Evolutionary conservation across 2,329 filamentous ascomycete species (phyloP).

Genomic region (Diaporthe sp.): DNA sequence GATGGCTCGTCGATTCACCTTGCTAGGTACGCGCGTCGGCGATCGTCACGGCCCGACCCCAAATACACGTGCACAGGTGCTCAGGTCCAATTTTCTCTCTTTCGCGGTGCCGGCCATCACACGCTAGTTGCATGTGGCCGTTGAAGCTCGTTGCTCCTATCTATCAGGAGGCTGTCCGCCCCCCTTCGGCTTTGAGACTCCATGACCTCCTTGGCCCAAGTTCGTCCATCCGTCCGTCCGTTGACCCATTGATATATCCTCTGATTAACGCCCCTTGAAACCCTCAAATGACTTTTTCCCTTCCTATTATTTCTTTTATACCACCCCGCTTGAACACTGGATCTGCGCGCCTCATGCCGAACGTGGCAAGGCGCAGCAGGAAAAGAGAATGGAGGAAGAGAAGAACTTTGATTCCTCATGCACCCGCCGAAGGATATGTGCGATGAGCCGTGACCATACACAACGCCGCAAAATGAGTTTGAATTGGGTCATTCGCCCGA

Average conservation of each 20-base stretch:
- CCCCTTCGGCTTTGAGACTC: not conserved
- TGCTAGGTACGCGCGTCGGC: not conserved
- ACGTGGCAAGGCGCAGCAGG: not conserved
- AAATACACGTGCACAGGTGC: not conserved
- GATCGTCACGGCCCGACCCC: not conserved
- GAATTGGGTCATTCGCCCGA: not conserved
- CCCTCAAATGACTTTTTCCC: conserved; percentile 15
- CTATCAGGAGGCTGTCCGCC: not conserved
- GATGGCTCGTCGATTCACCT: not conserved
- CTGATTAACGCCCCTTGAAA: conserved; percentile 31
- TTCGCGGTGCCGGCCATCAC: not conserved
- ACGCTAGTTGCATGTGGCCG: conserved; percentile 5
- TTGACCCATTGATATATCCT: conserved; percentile 27
- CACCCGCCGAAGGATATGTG: not conserved
- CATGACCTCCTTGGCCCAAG: not conserved
- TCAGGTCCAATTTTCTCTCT: not conserved
- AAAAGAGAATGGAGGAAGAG: not conserved
- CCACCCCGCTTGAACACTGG: not conserved
- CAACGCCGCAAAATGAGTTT: conserved; percentile 17
- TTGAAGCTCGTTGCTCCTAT: conserved; percentile 6
- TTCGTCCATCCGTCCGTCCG: not conserved
- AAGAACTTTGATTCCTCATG: conserved; percentile 1
- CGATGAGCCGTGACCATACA: conserved; percentile 1
- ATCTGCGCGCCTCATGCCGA: not conserved
- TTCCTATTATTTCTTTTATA: conserved; percentile 27